These are phyloP conservation scores for Chalaropsis thielavioides DNA, from an alignment of 2,329 filamentous ascomycete species.

Conservation along the genomic window DNA sequence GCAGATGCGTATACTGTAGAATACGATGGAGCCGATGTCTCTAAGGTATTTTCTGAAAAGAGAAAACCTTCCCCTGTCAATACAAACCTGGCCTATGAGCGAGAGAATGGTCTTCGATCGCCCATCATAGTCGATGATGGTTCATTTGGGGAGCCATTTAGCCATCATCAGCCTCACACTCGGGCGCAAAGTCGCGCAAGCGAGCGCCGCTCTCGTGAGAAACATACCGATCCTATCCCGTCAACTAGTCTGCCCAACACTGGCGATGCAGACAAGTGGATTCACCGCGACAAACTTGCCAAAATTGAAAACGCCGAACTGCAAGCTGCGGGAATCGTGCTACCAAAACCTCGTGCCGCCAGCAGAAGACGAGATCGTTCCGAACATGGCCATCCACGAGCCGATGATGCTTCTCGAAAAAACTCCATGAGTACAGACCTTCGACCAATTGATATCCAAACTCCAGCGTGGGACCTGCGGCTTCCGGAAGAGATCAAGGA, in stretches of 20 bases:
- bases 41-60: background rate
- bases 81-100: conserved; percentile 5
- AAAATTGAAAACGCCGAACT: conserved; percentile 69
- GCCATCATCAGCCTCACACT: conserved; percentile 3
- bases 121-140: conserved; percentile 14
- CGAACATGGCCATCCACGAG: conserved; percentile 16
- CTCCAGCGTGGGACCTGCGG: conserved; percentile 55
- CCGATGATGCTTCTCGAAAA: conserved; percentile 21
- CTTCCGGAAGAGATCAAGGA: conserved; percentile 63
- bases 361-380: conserved; percentile 29
- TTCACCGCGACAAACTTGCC: conserved; percentile 71
- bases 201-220: conserved; percentile 16
- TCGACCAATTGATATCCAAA: conserved; percentile 28
- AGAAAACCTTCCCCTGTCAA: conserved; percentile 13
- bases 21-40: background rate
- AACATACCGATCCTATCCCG: background rate
- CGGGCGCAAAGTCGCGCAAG: conserved; percentile 16
- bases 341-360: conserved; percentile 40
- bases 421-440: conserved; percentile 27
- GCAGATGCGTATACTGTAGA: background rate
- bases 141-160: conserved; percentile 9
- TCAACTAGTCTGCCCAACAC: background rate
- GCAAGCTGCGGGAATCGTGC: conserved; percentile 58
- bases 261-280: conserved; percentile 60
- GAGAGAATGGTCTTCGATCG: conserved; percentile 9